These are phyloP conservation scores for Shiraia sp. DNA, from an alignment of 2,329 filamentous ascomycete genomes.

Conservation along the genomic window DNA sequence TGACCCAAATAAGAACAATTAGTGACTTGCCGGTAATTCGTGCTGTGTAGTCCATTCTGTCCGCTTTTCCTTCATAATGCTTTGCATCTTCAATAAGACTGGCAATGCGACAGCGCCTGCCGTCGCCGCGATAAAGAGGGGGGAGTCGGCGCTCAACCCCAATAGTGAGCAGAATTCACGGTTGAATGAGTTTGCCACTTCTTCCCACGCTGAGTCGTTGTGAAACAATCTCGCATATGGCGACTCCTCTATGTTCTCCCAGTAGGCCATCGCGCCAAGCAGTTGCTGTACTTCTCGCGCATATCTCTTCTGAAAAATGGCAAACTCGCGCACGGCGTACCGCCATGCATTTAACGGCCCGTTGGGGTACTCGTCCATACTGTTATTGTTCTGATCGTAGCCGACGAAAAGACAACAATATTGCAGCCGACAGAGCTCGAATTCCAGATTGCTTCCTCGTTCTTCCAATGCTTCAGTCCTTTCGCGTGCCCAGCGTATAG, in stretches of 20 bases:
- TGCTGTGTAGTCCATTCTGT: slow-evolving; percentile 94
- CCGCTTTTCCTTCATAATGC: slow-evolving; percentile 83
- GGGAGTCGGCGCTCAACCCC: slow-evolving; percentile 86
- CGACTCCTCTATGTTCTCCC: slow-evolving; percentile 71
- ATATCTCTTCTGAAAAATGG: slow-evolving; percentile 74
- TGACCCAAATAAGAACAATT: slow-evolving; percentile 19
- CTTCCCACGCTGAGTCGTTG: slow-evolving; percentile 75
- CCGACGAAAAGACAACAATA: slow-evolving; percentile 81
- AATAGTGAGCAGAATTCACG: slow-evolving; percentile 93
- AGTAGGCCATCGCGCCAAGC: slow-evolving; percentile 78
- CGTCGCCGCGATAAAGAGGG: slow-evolving; percentile 88
- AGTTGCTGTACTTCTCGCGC: slow-evolving; percentile 79
- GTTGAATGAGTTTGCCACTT: slow-evolving; percentile 85
- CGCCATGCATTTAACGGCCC: slow-evolving; percentile 68
- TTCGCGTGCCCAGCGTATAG: slow-evolving; percentile 81
- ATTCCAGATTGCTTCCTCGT: slow-evolving; percentile 90
- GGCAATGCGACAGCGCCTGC: slow-evolving; percentile 91
- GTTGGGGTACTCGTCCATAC: slow-evolving; percentile 37
- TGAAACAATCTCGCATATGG: slow-evolving; percentile 82
- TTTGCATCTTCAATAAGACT: slow-evolving; percentile 83
- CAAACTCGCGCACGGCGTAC: slow-evolving; percentile 78
- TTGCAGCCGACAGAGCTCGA: slow-evolving; percentile 87
- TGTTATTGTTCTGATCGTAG: slow-evolving; percentile 54
- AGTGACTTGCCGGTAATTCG: slow-evolving; percentile 76
- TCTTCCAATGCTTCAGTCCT: slow-evolving; percentile 74